These are phyloP conservation scores for Murraya koenigii DNA, from an alignment of 345 rosid genomes.

Conservation along the genomic window DNA sequence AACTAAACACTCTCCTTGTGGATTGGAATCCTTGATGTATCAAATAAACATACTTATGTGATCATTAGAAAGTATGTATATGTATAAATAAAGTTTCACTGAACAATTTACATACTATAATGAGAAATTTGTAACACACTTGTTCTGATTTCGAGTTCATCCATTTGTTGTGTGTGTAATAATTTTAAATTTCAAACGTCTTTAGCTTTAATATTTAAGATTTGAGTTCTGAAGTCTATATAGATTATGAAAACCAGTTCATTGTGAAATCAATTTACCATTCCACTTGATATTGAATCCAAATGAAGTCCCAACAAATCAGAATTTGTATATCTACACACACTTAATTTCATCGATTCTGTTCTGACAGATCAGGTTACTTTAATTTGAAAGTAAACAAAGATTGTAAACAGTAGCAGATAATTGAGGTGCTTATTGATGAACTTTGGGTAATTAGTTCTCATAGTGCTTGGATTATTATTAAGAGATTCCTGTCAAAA, in stretches of 20 bases:
- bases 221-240: background rate
- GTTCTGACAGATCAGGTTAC: background rate
- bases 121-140: background rate
- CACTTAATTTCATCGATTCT: background rate
- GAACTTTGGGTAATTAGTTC: background rate
- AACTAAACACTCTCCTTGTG: constrained; percentile 1
- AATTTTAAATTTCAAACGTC: background rate
- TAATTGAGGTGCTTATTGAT: background rate
- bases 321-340: background rate
- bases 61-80: background rate
- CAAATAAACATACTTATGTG: background rate
- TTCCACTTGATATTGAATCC: background rate
- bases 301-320: background rate
- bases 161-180: background rate
- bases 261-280: background rate
- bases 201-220: background rate
- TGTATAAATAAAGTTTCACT: background rate
- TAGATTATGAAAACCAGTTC: background rate
- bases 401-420: background rate
- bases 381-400: background rate
- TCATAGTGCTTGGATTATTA: no score
- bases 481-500: no score
- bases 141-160: background rate
- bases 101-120: background rate
- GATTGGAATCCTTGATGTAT: constrained; percentile 3